These are phyloP conservation scores for Apostasia ramifera DNA, from an alignment of 106 monocot species.

Conservation along the genomic window DNA sequence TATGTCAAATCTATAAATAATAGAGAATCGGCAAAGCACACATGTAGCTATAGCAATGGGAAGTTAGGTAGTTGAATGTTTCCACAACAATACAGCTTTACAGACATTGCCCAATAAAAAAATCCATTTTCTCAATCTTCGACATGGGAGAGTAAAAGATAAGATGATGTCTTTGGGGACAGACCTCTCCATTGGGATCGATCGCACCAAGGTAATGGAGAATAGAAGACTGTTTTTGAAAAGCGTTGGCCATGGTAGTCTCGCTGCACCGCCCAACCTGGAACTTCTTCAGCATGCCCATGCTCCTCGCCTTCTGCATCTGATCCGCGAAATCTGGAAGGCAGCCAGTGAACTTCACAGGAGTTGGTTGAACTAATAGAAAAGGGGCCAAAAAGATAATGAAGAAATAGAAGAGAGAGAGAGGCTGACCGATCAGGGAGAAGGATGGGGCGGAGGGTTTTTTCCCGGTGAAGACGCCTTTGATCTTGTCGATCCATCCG, in stretches of 20 bases:
- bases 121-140: too few relatives aligned
- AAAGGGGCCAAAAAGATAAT: neutral
- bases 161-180: neutral
- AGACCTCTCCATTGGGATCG: conserved; percentile 81
- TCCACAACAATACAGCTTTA: too few relatives aligned
- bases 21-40: too few relatives aligned
- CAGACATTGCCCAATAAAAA: too few relatives aligned
- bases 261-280: conserved; percentile 73
- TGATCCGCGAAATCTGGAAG: conserved; percentile 78
- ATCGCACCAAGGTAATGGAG: conserved; percentile 75
- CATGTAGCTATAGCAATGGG: too few relatives aligned
- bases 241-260: conserved; percentile 55
- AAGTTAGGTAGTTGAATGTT: too few relatives aligned
- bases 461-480: conserved; percentile 85
- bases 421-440: conserved; percentile 44
- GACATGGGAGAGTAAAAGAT: too few relatives aligned
- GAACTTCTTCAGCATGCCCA: conserved; percentile 73
- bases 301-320: conserved; percentile 80
- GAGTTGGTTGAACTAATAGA: neutral
- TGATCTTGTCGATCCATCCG: conserved; percentile 96
- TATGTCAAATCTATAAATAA: too few relatives aligned
- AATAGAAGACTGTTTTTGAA: conserved; percentile 71
- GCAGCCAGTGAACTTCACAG: neutral
- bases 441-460: conserved; percentile 27
- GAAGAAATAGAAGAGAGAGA: neutral